Evolutionary conservation across 2,329 filamentous ascomycete genomes (phyloP), one percentile per base, ranked within the genome.

Genomic region (Fonsecaea nubica): DNA sequence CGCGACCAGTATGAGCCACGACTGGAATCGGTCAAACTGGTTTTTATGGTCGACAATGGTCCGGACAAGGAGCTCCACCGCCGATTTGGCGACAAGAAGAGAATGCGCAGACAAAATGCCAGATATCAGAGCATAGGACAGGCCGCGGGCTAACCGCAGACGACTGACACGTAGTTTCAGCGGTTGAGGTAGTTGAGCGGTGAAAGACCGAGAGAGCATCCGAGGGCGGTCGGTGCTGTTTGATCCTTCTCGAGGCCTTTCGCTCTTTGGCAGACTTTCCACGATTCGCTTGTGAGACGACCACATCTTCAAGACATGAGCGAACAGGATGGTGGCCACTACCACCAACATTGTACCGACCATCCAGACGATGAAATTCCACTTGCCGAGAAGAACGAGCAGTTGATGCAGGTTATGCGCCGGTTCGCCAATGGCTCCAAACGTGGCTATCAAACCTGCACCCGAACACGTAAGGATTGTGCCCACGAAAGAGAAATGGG

Each of bases 101-200:
- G 91, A 93, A 79, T 99, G 95, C 0, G 95, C 95, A 1, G 95
- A 98, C 2, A 99, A 82, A 60, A 97, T 93, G 69, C 95, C 95
- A 76, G 93, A 93, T 74, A 97, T 90, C 76, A 90, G 88, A 40
- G 94, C 95, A 78, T 96, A 99, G 68, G 89, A 87, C 78, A 98
- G 88, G 48, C 95, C 95, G 38, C 92, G 88, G 54, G 90, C 81
- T 15, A 97, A 85, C 56, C 91, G 90, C 73, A 93, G 87, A 32
- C 89, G 87, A 13, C 88, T 82, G 52, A 87, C 89, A 33, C 74
- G 66, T 18, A 76, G 64, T 67, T 76, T 74, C 36, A 78, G 53
- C 70, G 75, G 68, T 70, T 78, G 62, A 69, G 78, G 72, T 77
- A 80, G 70, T 58, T 67, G 66, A 32, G 63, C 78, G 74, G 72